Conservation (phyloP, 1,139 yeast genomes). For the Pichia norvegensis region DNA sequence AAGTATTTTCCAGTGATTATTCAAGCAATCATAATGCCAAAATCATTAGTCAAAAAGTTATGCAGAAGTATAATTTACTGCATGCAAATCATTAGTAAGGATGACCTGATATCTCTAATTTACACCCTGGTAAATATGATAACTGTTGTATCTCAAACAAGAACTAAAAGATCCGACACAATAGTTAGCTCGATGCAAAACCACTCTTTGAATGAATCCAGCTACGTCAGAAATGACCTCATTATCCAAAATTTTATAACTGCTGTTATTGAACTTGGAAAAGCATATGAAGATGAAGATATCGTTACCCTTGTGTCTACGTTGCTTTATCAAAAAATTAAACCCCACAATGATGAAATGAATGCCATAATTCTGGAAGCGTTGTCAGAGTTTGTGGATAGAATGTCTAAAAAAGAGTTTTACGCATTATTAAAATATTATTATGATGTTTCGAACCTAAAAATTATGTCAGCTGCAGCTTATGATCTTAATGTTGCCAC, state of each 20-base stretch:
- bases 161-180: background rate
- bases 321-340: conserved; percentile 74
- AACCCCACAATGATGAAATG: conserved; percentile 26
- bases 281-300: conserved; percentile 61
- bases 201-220: conserved; percentile 17
- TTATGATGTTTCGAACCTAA: conserved; percentile 29
- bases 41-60: conserved; percentile 18
- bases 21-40: conserved; percentile 22
- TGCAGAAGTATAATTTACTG: conserved; percentile 28
- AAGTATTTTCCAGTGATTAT: conserved; percentile 39
- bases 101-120: conserved; percentile 77
- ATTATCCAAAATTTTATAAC: conserved; percentile 57
- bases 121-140: conserved; percentile 76
- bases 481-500: conserved; percentile 39
- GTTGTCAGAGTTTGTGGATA: conserved; percentile 50
- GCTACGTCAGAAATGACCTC: conserved; percentile 15
- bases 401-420: conserved; percentile 55
- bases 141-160: conserved; percentile 39
- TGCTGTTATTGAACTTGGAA: conserved; percentile 66
- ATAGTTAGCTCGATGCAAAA: conserved; percentile 7
- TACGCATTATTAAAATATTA: conserved; percentile 41
- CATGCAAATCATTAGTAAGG: conserved; percentile 53
- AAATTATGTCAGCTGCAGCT: conserved; percentile 29
- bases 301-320: conserved; percentile 79
- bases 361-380: conserved; percentile 44